These are phyloP conservation scores for Grosmannia huntii DNA, from an alignment of 2,329 filamentous ascomycete genomes.

Conservation along the genomic window DNA sequence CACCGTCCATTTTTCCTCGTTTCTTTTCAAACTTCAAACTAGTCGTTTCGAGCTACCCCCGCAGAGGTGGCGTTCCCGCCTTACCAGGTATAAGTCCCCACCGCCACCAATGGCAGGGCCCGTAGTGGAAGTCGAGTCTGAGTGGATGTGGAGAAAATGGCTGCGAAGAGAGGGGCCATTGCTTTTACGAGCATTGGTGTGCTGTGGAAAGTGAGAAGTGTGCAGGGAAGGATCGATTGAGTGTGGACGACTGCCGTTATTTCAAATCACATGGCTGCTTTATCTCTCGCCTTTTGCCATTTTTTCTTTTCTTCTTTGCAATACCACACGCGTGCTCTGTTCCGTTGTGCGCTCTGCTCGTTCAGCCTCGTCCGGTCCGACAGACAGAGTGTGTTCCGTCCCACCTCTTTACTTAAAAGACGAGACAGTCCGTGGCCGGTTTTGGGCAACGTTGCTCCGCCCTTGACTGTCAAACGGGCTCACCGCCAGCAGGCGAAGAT, in stretches of 20 bases:
- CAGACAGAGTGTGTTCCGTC: neutral
- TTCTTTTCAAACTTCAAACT: neutral
- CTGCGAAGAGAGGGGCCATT: neutral
- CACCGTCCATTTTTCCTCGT: neutral
- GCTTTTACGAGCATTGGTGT: too few relatives aligned
- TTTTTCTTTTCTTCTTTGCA: neutral
- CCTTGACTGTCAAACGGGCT: neutral
- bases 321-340: neutral
- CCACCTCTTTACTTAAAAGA: neutral
- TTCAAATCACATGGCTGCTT: neutral
- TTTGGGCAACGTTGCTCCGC: neutral
- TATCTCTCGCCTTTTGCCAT: neutral
- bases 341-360: too few relatives aligned
- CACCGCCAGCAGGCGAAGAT: constrained; percentile 20
- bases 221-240: neutral
- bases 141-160: neutral
- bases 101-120: neutral
- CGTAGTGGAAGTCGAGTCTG: neutral
- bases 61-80: neutral
- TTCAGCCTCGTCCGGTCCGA: neutral
- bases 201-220: neutral
- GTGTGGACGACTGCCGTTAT: neutral
- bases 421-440: neutral
- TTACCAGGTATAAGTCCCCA: neutral
- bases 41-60: neutral